A percentile compares a stretch with the other conserved stretches of the same genome.
Conservation (phyloP, 352 stramenopile genomes). For the Phytophthora crassamura region DNA sequence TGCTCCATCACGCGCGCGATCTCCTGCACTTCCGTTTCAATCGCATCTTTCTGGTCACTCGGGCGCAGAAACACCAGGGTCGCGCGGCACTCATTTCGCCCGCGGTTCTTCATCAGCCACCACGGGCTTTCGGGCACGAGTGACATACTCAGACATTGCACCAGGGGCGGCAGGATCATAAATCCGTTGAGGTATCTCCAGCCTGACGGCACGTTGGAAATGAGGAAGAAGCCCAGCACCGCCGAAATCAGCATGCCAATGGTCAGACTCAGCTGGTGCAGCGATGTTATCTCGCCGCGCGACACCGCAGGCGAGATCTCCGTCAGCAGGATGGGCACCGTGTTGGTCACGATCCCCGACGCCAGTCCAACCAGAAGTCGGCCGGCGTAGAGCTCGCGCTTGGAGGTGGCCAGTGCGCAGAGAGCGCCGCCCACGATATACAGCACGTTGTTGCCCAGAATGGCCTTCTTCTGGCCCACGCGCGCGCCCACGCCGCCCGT, state of each 20-base stretch:
- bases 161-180: constrained; percentile 64
- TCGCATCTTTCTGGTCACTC: constrained; percentile 33
- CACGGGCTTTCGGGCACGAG: constrained; percentile 89
- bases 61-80: constrained; percentile 54
- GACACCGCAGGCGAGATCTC: constrained; percentile 76
- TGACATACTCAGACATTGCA: constrained; percentile 62
- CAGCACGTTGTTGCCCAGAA: constrained; percentile 78
- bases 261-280: constrained; percentile 90
- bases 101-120: constrained; percentile 87
- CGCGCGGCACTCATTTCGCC: constrained; percentile 46
- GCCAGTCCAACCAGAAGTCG: constrained; percentile 71
- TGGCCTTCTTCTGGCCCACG: constrained; percentile 69
- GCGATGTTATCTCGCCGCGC: constrained; percentile 82
- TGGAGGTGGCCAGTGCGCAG: constrained; percentile 67
- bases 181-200: constrained; percentile 88
- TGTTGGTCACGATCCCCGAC: constrained; percentile 83
- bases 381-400: constrained; percentile 65
- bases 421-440: constrained; percentile 64
- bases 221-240: constrained; percentile 79
- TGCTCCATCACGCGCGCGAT: constrained; percentile 73
- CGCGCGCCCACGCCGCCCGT: constrained; percentile 61
- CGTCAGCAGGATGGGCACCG: constrained; percentile 82
- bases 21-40: constrained; percentile 70
- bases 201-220: constrained; percentile 79
- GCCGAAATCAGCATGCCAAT: constrained; percentile 86